Evolutionary conservation across 208 protist species (phyloP), one percentile per base, ranked within the genome.

Genomic region (Leptomonas seymouri): DNA sequence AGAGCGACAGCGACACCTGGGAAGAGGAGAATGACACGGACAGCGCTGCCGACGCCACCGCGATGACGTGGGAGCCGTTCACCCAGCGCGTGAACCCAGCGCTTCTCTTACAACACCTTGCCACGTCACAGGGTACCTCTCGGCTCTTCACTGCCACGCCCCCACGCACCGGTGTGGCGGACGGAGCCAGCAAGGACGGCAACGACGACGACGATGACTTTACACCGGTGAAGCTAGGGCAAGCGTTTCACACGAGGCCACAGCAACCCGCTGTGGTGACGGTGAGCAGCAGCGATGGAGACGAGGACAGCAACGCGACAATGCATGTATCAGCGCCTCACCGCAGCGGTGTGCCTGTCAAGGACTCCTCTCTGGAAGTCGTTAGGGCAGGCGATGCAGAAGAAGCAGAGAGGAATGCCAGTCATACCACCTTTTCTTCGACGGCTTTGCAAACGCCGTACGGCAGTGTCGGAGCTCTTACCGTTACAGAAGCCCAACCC

Each of bases 191-290:
- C 28, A 4, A 59, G 3, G 6, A 41, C 31, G 11, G 6, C 54
- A 4, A 59, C 20, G 60, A 63, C 21, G 63, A 69, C 11, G 63
- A 66, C 28, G 64, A n/a, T 1, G 73, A 78, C 28, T 82, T 73
- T 34, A 78, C 77, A 8, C 77, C 77, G 2, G 77, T 82, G 41
- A 75, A 59, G 28, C 51, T 53, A 9, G 45, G 45, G 11, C 61
- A 21, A 4, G 4, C 34, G 31, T 57, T 28, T 42, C 14, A 25
- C 36, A 28, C 48, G 42, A 36, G 50, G 7, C 36, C 48, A 12
- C 9, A 16, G 36, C 3, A 61, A 30, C 12, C 31, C 34, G 9
- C 9, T 2, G 57, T 36, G 20, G 64, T 46, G n/a, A 39, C 51
- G n/a, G 48, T 69, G 34, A 31, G 27, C 54, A 68, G 61, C 61